Evolutionary conservation across 2,329 filamentous ascomycete genomes (phyloP).

Genomic region (Didymella keratinophila): DNA sequence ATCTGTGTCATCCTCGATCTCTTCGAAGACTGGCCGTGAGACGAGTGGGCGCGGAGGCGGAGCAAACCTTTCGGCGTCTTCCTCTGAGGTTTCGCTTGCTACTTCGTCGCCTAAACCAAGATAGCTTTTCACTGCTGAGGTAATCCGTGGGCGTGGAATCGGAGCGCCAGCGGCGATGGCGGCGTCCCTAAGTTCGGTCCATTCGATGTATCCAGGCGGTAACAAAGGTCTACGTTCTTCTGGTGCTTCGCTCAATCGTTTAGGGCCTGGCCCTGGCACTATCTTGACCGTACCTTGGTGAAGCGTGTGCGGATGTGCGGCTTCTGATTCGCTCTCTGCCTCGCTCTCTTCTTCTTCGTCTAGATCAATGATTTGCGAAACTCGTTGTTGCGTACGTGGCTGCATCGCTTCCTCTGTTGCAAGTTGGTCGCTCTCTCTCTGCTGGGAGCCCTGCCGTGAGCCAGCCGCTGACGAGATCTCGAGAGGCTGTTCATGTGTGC

Average conservation of each 20-base stretch:
- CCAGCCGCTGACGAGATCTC: constrained; percentile 33
- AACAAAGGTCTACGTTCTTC: too few species aligned
- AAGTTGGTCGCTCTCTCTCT: not conserved
- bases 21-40: not conserved
- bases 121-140: too few species aligned
- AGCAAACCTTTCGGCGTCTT: not conserved
- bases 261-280: too few species aligned
- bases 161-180: too few species aligned
- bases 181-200: too few species aligned
- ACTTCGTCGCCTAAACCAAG: constrained; percentile 3
- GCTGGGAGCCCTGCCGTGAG: constrained; percentile 16
- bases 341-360: not conserved
- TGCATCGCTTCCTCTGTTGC: too few species aligned
- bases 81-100: not conserved
- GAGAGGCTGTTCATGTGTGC: constrained; percentile 28
- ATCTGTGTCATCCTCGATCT: not conserved
- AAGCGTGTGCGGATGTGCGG: too few species aligned
- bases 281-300: too few species aligned
- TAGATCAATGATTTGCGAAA: constrained; percentile 1
- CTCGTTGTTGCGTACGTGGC: not conserved
- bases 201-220: too few species aligned
- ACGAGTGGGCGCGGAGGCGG: not conserved
- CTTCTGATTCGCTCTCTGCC: not conserved
- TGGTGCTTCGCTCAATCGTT: not conserved
- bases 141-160: too few species aligned